phyloP scores from a whole-genome alignment of 2,329 filamentous ascomycete genomes.

The Aspergillus oerlinghausenensis region DNA sequence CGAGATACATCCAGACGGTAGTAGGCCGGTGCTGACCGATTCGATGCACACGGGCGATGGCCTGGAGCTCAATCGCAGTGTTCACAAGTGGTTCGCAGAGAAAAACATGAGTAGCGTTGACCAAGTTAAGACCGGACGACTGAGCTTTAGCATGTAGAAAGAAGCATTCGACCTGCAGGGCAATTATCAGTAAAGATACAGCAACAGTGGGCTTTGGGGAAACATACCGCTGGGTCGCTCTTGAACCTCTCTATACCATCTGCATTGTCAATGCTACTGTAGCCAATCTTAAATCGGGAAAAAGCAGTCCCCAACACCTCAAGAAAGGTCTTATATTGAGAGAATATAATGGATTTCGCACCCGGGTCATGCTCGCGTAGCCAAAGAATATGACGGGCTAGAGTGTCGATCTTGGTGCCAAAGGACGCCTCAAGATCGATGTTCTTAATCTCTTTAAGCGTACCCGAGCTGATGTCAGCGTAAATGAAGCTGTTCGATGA shows the following conservation, averaged over 20 bases:
- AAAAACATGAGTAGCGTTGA: constrained; percentile 91
- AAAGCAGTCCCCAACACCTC: constrained; percentile 69
- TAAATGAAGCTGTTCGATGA: constrained; percentile 59
- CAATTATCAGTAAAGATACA: constrained; percentile 16
- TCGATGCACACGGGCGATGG: constrained; percentile 88
- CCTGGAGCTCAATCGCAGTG: constrained; percentile 88
- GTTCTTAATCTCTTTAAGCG: constrained; percentile 74
- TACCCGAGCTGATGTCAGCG: constrained; percentile 65
- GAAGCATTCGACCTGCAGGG: constrained; percentile 65
- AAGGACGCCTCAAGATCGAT: constrained; percentile 72
- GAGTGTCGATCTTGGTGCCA: constrained; percentile 84
- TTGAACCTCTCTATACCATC: constrained; percentile 73
- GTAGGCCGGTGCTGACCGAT: constrained; percentile 87
- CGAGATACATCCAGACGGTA: constrained; percentile 90
- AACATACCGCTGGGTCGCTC: constrained; percentile 55
- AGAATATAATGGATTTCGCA: constrained; percentile 90
- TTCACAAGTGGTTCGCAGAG: constrained; percentile 92
- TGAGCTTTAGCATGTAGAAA: constrained; percentile 85
- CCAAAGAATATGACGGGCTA: constrained; percentile 79
- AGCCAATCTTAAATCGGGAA: constrained; percentile 65
- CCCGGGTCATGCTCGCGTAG: constrained; percentile 78
- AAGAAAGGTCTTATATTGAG: constrained; percentile 81
- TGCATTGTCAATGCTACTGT: constrained; percentile 63
- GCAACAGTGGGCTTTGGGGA: background rate
- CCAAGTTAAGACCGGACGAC: constrained; percentile 81